Evolutionary conservation across 1,284 basidiomycete species (phyloP), one percentile per base, ranked within the genome.

Genomic region (Agaricales sp.): DNA sequence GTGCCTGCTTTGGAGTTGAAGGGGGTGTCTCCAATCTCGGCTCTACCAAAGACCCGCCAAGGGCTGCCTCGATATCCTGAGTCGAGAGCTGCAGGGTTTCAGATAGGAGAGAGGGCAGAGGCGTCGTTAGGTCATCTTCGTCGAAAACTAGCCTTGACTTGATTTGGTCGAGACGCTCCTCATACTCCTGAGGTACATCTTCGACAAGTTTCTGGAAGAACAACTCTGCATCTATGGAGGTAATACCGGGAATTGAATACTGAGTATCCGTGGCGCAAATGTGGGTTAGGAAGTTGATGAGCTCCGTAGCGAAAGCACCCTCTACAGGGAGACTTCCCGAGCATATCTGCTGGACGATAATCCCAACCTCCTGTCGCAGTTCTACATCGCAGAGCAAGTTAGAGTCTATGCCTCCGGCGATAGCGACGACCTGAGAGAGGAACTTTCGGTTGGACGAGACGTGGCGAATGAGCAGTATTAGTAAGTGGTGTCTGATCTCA

Each of bases 1-100:
- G 18, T 16, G 39, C 59, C 30, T 61, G 61, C 26, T 65, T 67
- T 1, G 78, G 78, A 18, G 77, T 78, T 8, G 70, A 68, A 6
- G 26, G 26, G 0, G 77, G 71, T 8, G 57, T 52, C 25, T 58
- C 56, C 45, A 58, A 19, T 56, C 53, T 57, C 20, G 63, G 51
- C 13, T 60, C 57, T 26, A 57, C 59, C 43, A 58, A 51, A 16
- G 64, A 61, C 16, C 39, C 39, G 16, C n/a, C 4, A 20, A 75
- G 53, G 4, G 74, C 59, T 43, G 59, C 54, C 48, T 68, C 60
- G 20, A 75, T 50, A 24, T 63, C 60, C 16, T 65, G 58, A 1
- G 66, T 39, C 3, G 63, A 62, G 3, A 75, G 53, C 12, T 59
- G 50, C 6, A 71, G 57, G 0, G 4, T 16, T 20, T 41, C 39